Percentiles rank a stretch among this genome's conserved stretches.
Evolutionary conservation across 2,329 filamentous ascomycete species (phyloP).

Genomic region (Rhynchosporium graminicola): DNA sequence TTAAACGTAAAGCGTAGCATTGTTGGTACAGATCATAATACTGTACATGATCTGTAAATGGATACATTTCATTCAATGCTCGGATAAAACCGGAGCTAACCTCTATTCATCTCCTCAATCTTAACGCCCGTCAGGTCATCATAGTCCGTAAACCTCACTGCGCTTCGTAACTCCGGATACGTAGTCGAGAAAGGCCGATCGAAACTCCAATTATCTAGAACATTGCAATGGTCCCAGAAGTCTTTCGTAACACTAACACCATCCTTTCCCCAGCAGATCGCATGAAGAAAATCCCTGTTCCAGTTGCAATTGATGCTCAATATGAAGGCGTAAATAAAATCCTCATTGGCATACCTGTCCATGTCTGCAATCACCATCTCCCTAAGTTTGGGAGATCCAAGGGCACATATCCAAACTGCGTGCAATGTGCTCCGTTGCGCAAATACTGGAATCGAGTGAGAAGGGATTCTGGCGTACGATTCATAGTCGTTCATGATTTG

Average conservation of each 20-base stretch:
- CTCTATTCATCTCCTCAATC: neutral
- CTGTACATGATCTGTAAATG: neutral
- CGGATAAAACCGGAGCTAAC: neutral
- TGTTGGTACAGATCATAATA: neutral
- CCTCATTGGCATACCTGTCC: slow-evolving; percentile 2
- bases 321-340: slow-evolving; percentile 3
- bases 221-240: slow-evolving; percentile 8
- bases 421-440: slow-evolving; percentile 4
- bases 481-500: slow-evolving; percentile 12
- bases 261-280: slow-evolving; percentile 7
- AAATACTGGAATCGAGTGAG: neutral
- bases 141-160: neutral
- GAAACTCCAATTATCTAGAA: slow-evolving; percentile 4
- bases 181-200: neutral
- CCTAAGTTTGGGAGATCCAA: slow-evolving; percentile 1
- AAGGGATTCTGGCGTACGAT: neutral
- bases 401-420: slow-evolving; percentile 4
- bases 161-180: slow-evolving; percentile 3
- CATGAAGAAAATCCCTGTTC: neutral
- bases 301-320: slow-evolving; percentile 4
- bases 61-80: no score
- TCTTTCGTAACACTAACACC: slow-evolving; percentile 7
- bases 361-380: slow-evolving; percentile 3
- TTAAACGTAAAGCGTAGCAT: neutral
- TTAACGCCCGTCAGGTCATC: neutral